A percentile compares a stretch with the other conserved stretches of the same genome.
Conservation (phyloP, 2,329 filamentous ascomycete species). For the Gremmenia infestans region DNA sequence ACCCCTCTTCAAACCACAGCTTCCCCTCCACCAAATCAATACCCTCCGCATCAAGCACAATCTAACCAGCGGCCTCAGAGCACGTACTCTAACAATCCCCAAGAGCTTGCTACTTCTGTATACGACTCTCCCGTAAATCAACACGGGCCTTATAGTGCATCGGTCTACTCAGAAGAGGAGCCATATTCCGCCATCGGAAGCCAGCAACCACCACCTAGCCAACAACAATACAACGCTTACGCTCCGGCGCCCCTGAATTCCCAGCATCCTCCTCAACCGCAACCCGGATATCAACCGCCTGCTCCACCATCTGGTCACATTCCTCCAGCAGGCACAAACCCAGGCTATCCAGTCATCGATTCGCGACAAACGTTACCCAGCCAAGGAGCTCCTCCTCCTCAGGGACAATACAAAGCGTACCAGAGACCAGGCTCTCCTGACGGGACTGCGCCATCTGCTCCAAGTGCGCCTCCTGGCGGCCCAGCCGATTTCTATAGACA, state of each 20-base stretch:
- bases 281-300: constrained; percentile 27
- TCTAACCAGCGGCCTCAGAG: constrained; percentile 55
- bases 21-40: constrained; percentile 44
- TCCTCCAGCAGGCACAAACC: constrained; percentile 19
- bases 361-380: constrained; percentile 47
- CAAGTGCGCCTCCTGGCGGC: constrained; percentile 40
- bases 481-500: constrained; percentile 52
- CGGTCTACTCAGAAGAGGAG: constrained; percentile 29
- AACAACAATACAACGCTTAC: constrained; percentile 31
- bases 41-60: constrained; percentile 41
- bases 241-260: constrained; percentile 21
- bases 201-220: constrained; percentile 19
- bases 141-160: constrained; percentile 25
- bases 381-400: constrained; percentile 33
- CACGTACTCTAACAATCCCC: constrained; percentile 61
- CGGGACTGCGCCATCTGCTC: constrained; percentile 32
- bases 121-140: constrained; percentile 67
- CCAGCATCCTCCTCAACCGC: constrained; percentile 14
- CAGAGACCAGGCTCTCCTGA: constrained; percentile 25
- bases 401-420: constrained; percentile 55
- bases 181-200: constrained; percentile 20
- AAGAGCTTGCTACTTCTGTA: constrained; percentile 72
- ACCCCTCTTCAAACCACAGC: constrained; percentile 48
- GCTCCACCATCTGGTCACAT: constrained; percentile 27
- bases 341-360: constrained; percentile 34